phyloP scores from a whole-genome alignment of 805 yeast genomes.

The Yarrowia sp. region DNA sequence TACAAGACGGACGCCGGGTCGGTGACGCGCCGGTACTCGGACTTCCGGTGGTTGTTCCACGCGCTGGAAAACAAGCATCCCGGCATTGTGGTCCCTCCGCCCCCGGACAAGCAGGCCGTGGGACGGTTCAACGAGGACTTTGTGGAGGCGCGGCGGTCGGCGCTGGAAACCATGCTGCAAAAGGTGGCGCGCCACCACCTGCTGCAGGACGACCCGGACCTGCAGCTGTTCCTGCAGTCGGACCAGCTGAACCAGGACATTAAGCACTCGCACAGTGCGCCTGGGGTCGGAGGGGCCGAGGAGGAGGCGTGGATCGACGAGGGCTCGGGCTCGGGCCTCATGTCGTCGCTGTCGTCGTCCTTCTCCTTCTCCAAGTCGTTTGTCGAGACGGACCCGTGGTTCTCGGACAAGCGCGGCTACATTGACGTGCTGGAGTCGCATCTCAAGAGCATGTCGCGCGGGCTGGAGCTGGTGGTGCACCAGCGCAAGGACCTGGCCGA shows the following conservation, averaged over 20 bases:
- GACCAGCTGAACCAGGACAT: constrained; percentile 67
- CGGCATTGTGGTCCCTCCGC: constrained; percentile 90
- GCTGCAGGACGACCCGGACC: constrained; percentile 71
- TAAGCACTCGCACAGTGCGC: constrained; percentile 47
- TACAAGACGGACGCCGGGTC: constrained; percentile 28
- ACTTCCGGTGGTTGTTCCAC: constrained; percentile 91
- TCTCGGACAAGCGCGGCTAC: constrained; percentile 64
- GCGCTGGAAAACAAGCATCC: constrained; percentile 84
- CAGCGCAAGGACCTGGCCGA: constrained; percentile 73
- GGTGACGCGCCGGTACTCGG: constrained; percentile 84
- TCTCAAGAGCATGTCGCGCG: constrained; percentile 60
- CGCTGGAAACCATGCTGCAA: constrained; percentile 79
- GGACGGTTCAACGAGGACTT: constrained; percentile 91
- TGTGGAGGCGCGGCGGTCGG: constrained; percentile 78
- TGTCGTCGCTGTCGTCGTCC: constrained; percentile 64
- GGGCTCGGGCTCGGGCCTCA: constrained; percentile 48
- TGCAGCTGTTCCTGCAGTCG: constrained; percentile 72
- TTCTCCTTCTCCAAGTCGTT: constrained; percentile 66
- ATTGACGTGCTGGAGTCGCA: constrained; percentile 72
- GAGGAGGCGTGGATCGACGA: constrained; percentile 26
- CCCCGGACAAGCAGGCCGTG: constrained; percentile 89
- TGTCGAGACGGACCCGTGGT: constrained; percentile 73
- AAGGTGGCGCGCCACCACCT: constrained; percentile 59
- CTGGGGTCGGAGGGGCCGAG: constrained; percentile 33
- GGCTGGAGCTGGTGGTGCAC: constrained; percentile 68